Evolutionary conservation across 78 protist species (phyloP).

Genomic region (Protostelium mycophagum): DNA sequence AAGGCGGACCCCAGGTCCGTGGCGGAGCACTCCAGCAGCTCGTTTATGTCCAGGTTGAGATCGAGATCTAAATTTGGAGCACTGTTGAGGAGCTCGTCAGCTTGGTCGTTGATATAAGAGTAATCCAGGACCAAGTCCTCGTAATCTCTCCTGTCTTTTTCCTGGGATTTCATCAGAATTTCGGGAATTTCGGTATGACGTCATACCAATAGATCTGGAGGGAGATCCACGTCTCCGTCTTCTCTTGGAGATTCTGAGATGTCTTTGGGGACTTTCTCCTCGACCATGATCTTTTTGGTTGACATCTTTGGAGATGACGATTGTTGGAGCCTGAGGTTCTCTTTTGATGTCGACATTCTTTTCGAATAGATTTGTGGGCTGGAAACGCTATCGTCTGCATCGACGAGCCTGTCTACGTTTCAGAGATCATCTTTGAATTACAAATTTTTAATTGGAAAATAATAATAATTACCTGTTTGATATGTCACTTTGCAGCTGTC

Average conservation of each 20-base stretch:
- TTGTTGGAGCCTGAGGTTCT: background rate
- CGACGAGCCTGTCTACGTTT: background rate
- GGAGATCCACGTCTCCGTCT: background rate
- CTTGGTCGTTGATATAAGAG: background rate
- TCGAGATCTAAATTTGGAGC: background rate
- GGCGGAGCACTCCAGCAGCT: background rate
- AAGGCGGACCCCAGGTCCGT: background rate
- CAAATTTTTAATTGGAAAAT: background rate
- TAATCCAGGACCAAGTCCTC: background rate
- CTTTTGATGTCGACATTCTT: background rate
- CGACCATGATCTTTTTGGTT: too few species aligned
- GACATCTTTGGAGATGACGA: too few species aligned
- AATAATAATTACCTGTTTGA: background rate
- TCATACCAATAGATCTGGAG: too few species aligned
- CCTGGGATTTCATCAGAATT: too few species aligned
- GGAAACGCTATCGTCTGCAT: background rate
- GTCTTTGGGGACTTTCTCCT: too few species aligned
- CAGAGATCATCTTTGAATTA: too few species aligned
- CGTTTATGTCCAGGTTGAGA: too few species aligned
- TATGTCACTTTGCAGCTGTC: background rate
- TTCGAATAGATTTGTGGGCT: background rate
- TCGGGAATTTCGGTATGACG: too few species aligned
- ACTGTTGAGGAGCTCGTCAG: background rate
- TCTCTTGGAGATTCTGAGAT: too few species aligned
- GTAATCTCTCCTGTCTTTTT: too few species aligned